Evolutionary conservation across 2,329 filamentous ascomycete species (phyloP).

Genomic region (Blastomyces emzantsi): DNA sequence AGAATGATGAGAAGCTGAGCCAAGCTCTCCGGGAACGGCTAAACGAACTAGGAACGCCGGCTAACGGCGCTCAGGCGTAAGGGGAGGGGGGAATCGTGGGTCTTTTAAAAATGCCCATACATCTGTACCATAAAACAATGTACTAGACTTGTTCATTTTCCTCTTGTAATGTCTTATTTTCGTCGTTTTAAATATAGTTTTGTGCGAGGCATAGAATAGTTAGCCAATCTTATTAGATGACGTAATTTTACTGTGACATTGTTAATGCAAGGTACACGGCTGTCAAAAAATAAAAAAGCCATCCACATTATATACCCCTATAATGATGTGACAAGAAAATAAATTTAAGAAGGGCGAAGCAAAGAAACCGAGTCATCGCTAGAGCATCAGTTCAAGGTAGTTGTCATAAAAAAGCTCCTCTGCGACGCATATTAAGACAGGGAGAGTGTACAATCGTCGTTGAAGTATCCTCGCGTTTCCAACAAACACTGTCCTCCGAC

Average conservation of each 20-base stretch:
- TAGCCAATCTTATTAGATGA: neutral
- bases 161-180: constrained; percentile 7
- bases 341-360: neutral
- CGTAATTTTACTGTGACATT: neutral
- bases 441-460: constrained; percentile 64
- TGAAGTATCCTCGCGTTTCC: constrained; percentile 55
- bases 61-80: constrained; percentile 34
- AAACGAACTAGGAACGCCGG: constrained; percentile 45
- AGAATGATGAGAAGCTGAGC: constrained; percentile 21
- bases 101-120: neutral
- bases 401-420: neutral
- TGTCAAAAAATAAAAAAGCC: neutral
- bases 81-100: neutral
- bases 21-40: constrained; percentile 21
- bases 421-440: constrained; percentile 24
- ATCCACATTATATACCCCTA: neutral
- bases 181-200: constrained; percentile 2
- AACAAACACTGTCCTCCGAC: constrained; percentile 56
- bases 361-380: neutral
- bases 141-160: constrained; percentile 2
- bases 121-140: constrained; percentile 12
- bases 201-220: neutral
- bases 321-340: neutral
- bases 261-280: neutral
- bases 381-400: neutral